Evolutionary conservation across 371 early-diverging fungal species (phyloP), one percentile per base, ranked within the genome.

Genomic region (Gilbertella persicaria): DNA sequence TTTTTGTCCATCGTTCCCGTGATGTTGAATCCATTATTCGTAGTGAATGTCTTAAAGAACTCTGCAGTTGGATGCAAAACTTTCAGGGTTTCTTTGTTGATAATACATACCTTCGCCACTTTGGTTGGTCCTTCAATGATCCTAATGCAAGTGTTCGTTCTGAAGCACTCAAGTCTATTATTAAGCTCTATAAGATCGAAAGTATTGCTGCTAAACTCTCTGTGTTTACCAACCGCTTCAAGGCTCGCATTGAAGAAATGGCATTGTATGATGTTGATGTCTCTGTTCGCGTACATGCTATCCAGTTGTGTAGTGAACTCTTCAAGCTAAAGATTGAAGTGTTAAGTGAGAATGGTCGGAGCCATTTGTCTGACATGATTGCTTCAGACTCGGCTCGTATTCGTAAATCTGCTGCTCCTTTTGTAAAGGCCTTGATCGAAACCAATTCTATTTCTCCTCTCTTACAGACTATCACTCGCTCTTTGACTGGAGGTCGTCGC

Each of bases 51-150:
- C 67, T 93, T 2, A 78, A 75, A 39, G 90, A 88, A 33, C 73
- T 96, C 4, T 91, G 92, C 24, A 52, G 62, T 3, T 96, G 94
- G 93, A 87, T 91, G 59, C 56, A 68, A 2, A 68, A 63, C 19
- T 86, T 84, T 59, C 89, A 93, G 14, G 75, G 81, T 4, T 59
- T 71, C 17, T 97, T 89, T 54, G 65, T 93, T 21, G 85, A 89
- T 25, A 79, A 89, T 9, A 43, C 63, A 19, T 91, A 94, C 60
- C 61, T 94, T 23, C 76, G 92, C 21, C 92, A 92, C 59, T 52
- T 94, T 6, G 94, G 95, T 9, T 94, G 94, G 95, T 77, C 86
- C 41, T 72, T 95, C 25, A 87, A 89, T 40, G 96, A 97, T 66
- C 86, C 79, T 59, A 86, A 56, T 30, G 67, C 85, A 3, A 38